Percentiles rank a stretch among this genome's conserved stretches.
Conservation (phyloP, 305 asterid genomes). For the Ilex paraguariensis region DNA sequence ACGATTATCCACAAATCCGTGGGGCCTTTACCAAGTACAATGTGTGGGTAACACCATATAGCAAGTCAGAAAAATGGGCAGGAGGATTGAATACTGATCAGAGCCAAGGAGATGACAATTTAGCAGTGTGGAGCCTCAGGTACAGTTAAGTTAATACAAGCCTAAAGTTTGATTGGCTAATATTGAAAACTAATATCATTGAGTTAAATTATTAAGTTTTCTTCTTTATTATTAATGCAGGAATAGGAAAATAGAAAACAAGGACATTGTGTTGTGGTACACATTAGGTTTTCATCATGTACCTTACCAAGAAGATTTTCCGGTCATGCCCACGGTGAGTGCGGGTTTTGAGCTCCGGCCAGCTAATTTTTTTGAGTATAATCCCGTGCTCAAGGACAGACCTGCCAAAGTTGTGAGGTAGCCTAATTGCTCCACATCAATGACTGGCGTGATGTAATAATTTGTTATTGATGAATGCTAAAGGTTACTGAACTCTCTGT, state of each 20-base stretch:
- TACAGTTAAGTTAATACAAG: constrained; percentile 5
- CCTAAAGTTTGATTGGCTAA: not conserved
- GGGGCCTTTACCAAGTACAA: constrained; percentile 43
- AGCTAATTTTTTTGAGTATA: constrained; percentile 53
- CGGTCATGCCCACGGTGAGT: constrained; percentile 52
- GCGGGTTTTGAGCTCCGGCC: constrained; percentile 53
- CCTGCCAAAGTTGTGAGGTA: constrained; percentile 10
- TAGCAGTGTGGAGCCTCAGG: constrained; percentile 47
- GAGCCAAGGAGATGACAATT: constrained; percentile 49
- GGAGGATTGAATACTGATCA: constrained; percentile 40
- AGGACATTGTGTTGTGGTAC: constrained; percentile 59
- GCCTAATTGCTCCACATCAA: constrained; percentile 14
- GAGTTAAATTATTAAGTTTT: no score
- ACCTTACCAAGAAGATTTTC: constrained; percentile 66
- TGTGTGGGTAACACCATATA: constrained; percentile 51
- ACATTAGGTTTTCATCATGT: constrained; percentile 51
- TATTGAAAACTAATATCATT: no score
- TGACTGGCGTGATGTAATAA: no score
- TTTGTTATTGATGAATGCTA: no score
- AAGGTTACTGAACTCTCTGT: no score
- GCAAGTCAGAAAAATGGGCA: constrained; percentile 49
- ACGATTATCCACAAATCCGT: constrained; percentile 44
- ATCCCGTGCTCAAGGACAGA: constrained; percentile 35
- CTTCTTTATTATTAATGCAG: constrained; percentile 24
- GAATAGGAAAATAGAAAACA: constrained; percentile 41